Base-by-base conservation (phyloP, 139 green algal genomes). In the Coelastrella sp. region DNA sequence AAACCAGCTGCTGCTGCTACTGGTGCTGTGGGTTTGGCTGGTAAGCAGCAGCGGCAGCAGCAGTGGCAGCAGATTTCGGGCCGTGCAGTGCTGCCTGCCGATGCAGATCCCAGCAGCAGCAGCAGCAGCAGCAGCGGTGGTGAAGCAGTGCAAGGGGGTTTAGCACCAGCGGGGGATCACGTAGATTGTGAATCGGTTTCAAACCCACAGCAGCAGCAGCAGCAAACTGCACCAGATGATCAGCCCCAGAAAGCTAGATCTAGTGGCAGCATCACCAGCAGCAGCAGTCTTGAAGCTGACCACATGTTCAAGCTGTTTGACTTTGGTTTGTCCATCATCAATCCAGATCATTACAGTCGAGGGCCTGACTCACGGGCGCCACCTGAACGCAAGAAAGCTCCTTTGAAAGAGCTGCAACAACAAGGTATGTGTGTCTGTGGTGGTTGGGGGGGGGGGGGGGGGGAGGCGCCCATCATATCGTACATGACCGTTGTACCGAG, bases 81-180 rank as follows among this genome's bases (percentile, higher is more conserved):
- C 32, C 32, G 32, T 47, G 32, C 32, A 47, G 32, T 47, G 32
- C 32, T 47, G 32, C 32, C 32, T 2, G 32, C 32, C 32, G 32
- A 47, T 47, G 32, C 32, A 47, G 32, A 47, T 47, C 32, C 32
- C 32, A 47, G 32, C 14, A 78, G 14, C 73, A 78, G 73, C 73
- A 78, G 73, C 73, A 78, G 73, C 73, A 56, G 7, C 73, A 78
- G 73, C 73, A 78, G 73, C 73, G 56, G 73, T 8, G n/a, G 73
- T 32, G 64, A 71, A 32, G 73, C 14, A 32, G 73, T 13, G 23
- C 17, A 8, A 5, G 73, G 8, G n/a, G 73, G 17, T 11, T 23
- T 32, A 78, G 4, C 73, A 14, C 64, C 64, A 7, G 64, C 64
- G 16, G 64, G 64, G 64, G 13, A 71, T 14, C 64, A 11, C 13